Evolutionary conservation across 2,329 filamentous ascomycete species (phyloP).

Genomic region (Alternaria metachromatica): DNA sequence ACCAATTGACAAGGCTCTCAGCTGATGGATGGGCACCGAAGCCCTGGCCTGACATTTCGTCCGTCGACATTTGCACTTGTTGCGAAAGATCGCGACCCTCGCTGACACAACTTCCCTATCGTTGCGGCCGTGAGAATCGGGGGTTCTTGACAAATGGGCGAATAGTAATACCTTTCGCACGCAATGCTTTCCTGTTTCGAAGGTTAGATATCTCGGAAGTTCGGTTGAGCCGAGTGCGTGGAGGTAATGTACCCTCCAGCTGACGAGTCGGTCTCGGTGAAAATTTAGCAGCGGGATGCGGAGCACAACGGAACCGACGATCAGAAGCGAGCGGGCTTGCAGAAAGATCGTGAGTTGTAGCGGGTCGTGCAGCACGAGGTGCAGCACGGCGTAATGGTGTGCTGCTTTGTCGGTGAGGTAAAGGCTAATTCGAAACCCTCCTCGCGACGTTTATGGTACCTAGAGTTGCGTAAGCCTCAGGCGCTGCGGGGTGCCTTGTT

Average conservation of each 20-base stretch:
- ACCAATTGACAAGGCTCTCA: conserved; percentile 38
- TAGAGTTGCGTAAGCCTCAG: background rate
- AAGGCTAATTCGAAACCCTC: background rate
- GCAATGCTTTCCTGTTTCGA: background rate
- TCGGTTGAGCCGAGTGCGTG: conserved; percentile 15
- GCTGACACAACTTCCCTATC: conserved; percentile 17
- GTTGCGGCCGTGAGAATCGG: background rate
- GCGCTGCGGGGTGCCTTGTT: background rate
- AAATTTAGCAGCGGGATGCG: conserved; percentile 7
- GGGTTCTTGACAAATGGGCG: background rate
- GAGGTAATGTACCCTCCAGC: conserved; percentile 11
- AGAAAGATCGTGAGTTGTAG: conserved; percentile 16
- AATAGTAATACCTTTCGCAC: conserved; percentile 7
- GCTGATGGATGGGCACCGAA: conserved; percentile 20
- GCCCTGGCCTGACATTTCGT: conserved; percentile 3
- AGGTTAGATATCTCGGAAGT: conserved; percentile 4
- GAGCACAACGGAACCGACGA: conserved; percentile 10
- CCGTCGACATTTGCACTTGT: conserved; percentile 1
- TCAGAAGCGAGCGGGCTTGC: conserved; percentile 11
- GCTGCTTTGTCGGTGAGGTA: conserved; percentile 20
- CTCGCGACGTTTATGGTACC: background rate
- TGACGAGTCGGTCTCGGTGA: conserved; percentile 23
- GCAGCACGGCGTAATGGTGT: conserved; percentile 16
- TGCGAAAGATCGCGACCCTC: background rate
- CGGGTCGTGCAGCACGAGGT: conserved; percentile 17